Conservation (phyloP, 805 yeast genomes). For the Blastobotrys chiropterorum region DNA sequence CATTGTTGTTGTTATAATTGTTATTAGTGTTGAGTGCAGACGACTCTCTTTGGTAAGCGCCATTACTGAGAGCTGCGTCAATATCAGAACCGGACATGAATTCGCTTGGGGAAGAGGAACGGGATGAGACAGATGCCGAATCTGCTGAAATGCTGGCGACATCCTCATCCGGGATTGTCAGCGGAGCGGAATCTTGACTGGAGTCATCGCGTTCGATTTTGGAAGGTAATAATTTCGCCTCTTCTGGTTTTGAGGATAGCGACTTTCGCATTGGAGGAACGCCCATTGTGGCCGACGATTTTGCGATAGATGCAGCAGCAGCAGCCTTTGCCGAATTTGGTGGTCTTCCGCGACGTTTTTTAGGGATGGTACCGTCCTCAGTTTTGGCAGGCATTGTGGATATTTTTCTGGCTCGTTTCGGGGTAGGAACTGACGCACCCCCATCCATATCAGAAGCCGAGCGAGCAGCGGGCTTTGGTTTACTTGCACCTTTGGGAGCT, state of each 20-base stretch:
- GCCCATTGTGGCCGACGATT: slow-evolving; percentile 7
- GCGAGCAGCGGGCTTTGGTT: slow-evolving; percentile 20
- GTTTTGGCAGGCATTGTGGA: slow-evolving; percentile 9
- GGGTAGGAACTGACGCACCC: slow-evolving; percentile 7
- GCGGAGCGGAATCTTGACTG: not conserved
- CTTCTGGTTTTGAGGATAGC: slow-evolving; percentile 3
- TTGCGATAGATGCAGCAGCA: slow-evolving; percentile 13
- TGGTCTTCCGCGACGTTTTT: slow-evolving; percentile 17
- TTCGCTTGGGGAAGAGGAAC: slow-evolving; percentile 45
- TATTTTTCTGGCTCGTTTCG: slow-evolving; percentile 24
- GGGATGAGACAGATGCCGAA: slow-evolving; percentile 23
- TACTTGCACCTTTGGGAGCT: slow-evolving; percentile 44
- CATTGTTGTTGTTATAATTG: slow-evolving; percentile 4
- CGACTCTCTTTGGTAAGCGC: slow-evolving; percentile 1
- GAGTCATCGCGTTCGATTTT: slow-evolving; percentile 7
- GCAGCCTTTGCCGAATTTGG: slow-evolving; percentile 21
- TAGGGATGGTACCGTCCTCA: not conserved
- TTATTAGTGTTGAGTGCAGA: not conserved
- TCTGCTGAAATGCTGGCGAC: slow-evolving; percentile 22
- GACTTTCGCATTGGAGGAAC: slow-evolving; percentile 22
- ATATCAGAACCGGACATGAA: slow-evolving; percentile 49
- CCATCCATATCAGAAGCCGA: slow-evolving; percentile 16
- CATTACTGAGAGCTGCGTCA: slow-evolving; percentile 36
- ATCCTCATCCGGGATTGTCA: slow-evolving; percentile 9
- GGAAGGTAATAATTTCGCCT: not conserved